A percentile compares a stretch with the other conserved stretches of the same genome.
phyloP scores from a whole-genome alignment of 805 yeast genomes.

The Kodamaea kaohsiungensis region DNA sequence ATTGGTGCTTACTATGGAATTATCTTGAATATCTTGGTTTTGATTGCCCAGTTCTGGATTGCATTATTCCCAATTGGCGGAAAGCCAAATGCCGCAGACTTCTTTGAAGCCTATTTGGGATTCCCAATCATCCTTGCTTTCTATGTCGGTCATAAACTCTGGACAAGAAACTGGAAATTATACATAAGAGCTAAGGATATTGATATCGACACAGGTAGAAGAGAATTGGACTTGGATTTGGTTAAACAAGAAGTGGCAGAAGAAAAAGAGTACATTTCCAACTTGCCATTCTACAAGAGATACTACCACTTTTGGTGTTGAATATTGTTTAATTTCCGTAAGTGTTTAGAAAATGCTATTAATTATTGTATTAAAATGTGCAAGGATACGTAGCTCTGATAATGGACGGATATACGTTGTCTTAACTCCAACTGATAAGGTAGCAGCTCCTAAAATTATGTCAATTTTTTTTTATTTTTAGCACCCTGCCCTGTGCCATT shows the following conservation, averaged over 20 bases:
- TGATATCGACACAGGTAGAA: constrained; percentile 63
- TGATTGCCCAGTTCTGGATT: constrained; percentile 43
- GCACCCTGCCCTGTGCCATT: too few species aligned
- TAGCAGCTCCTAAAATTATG: too few species aligned
- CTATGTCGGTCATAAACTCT: constrained; percentile 48
- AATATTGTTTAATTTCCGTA: not conserved
- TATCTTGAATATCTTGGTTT: constrained; percentile 30
- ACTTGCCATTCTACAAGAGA: constrained; percentile 50
- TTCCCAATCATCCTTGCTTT: constrained; percentile 44
- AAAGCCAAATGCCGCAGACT: constrained; percentile 31
- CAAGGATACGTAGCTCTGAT: too few species aligned
- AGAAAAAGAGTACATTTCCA: constrained; percentile 49
- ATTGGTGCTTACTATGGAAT: constrained; percentile 37
- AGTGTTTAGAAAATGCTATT: not conserved
- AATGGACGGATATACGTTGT: too few species aligned
- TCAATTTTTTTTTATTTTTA: too few species aligned
- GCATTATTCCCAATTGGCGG: constrained; percentile 40
- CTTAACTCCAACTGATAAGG: too few species aligned
- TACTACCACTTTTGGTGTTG: constrained; percentile 58
- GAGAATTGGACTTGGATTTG: constrained; percentile 56
- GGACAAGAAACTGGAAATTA: constrained; percentile 46
- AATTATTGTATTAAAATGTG: not conserved
- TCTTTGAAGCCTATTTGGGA: constrained; percentile 49
- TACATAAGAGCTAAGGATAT: constrained; percentile 48
- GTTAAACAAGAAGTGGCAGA: constrained; percentile 56